phyloP scores from a whole-genome alignment of 2,329 filamentous ascomycete genomes.

The Colletotrichum tropicicola region DNA sequence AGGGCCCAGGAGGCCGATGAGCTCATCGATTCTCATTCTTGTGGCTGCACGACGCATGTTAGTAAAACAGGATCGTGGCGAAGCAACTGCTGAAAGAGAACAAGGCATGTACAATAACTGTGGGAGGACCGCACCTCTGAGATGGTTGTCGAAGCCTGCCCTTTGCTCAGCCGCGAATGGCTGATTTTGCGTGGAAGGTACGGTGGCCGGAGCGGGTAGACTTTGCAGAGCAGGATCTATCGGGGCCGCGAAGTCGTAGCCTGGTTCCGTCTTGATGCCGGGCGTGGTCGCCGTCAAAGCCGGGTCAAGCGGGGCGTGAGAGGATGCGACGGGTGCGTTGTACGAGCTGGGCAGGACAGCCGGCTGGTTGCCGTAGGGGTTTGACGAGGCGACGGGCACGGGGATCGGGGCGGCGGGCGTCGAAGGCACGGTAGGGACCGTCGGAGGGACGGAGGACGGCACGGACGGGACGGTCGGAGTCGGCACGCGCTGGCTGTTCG shows the following conservation, averaged over 20 bases:
- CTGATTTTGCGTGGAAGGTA: constrained; percentile 41
- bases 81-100: constrained; percentile 41
- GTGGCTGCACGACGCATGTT: constrained; percentile 60
- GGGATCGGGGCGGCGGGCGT: constrained; percentile 36
- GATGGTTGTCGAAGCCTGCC: constrained; percentile 44
- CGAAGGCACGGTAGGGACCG: constrained; percentile 26
- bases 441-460: constrained; percentile 42
- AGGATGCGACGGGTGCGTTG: constrained; percentile 32
- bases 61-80: constrained; percentile 47
- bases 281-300: constrained; percentile 38
- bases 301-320: constrained; percentile 35
- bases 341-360: constrained; percentile 55
- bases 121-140: constrained; percentile 59
- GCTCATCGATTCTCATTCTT: constrained; percentile 78
- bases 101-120: constrained; percentile 31
- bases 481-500: constrained; percentile 53
- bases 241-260: constrained; percentile 66
- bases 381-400: constrained; percentile 36
- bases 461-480: constrained; percentile 45
- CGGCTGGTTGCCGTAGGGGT: constrained; percentile 56
- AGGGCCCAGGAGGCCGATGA: constrained; percentile 70
- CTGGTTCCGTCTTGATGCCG: constrained; percentile 46
- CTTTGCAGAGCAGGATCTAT: constrained; percentile 74
- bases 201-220: constrained; percentile 37
- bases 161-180: constrained; percentile 35